Percentiles rank a stretch among this genome's conserved stretches.
These are phyloP conservation scores for Oryza nivara DNA, from an alignment of 176 grass and related monocot genomes.

Conservation along the genomic window DNA sequence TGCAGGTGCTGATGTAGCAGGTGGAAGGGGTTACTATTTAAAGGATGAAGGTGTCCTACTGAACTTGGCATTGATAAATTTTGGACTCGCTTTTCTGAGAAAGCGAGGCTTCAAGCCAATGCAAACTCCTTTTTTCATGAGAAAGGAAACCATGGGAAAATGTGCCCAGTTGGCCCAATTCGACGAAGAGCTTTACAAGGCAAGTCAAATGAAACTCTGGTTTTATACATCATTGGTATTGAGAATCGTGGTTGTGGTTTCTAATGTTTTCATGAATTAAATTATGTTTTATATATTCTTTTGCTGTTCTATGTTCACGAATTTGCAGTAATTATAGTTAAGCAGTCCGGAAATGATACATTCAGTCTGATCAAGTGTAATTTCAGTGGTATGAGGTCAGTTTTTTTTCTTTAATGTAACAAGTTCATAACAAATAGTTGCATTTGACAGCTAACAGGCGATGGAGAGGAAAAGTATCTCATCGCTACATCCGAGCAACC, in stretches of 20 bases:
- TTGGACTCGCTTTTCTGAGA: slow-evolving; percentile 74
- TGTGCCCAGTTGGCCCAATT: slow-evolving; percentile 93
- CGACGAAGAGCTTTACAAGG: slow-evolving; percentile 95
- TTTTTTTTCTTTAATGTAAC: background rate
- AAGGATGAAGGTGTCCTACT: slow-evolving; percentile 83
- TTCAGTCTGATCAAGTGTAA: background rate
- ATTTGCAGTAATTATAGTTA: background rate
- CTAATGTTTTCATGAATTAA: background rate
- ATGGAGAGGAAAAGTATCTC: slow-evolving; percentile 93
- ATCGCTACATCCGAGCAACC: slow-evolving; percentile 96
- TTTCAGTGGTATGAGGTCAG: background rate
- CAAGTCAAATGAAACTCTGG: slow-evolving; percentile 22
- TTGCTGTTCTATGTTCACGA: background rate
- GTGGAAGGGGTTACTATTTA: slow-evolving; percentile 88
- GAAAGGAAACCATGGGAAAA: slow-evolving; percentile 95
- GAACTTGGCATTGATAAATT: slow-evolving; percentile 89
- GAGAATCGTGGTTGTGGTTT: background rate
- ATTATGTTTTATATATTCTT: background rate
- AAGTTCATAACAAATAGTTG: slow-evolving; percentile 13
- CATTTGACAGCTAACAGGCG: slow-evolving; percentile 72
- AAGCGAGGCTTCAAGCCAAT: slow-evolving; percentile 60
- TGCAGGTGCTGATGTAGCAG: slow-evolving; percentile 88
- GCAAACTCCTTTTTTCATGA: slow-evolving; percentile 98
- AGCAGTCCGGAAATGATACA: background rate
- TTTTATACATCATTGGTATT: background rate